phyloP scores from a whole-genome alignment of 306 rosid species.

The Fragaria ananassa region DNA sequence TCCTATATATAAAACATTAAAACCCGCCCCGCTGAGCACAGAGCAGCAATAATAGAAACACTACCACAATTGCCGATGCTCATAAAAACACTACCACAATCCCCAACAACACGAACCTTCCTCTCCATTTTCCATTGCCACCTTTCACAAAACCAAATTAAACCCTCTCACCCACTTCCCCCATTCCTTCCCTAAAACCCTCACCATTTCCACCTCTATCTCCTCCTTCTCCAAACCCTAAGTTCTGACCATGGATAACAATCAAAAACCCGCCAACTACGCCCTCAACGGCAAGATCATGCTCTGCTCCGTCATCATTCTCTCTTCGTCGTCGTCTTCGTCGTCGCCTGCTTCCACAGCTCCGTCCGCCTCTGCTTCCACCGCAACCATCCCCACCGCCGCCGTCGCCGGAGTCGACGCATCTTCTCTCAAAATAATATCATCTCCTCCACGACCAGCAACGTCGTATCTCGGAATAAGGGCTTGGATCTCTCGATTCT shows the following conservation, averaged over 20 bases:
- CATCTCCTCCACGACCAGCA: not conserved
- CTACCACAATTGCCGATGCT: not conserved
- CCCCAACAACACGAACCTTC: not conserved
- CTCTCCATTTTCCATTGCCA: not conserved
- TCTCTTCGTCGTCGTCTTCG: slow-evolving; percentile 32
- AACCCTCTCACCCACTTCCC: not conserved
- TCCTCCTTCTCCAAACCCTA: not conserved
- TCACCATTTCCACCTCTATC: not conserved
- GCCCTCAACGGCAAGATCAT: slow-evolving; percentile 43
- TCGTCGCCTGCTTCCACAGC: slow-evolving; percentile 28
- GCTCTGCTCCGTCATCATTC: slow-evolving; percentile 40
- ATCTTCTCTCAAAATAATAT: not conserved
- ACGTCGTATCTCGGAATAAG: not conserved
- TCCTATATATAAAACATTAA: not conserved
- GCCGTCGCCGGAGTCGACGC: slow-evolving; percentile 18
- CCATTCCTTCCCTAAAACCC: not conserved
- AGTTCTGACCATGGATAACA: not conserved
- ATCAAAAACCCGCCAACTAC: slow-evolving; percentile 14
- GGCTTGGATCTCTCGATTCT: slow-evolving; percentile 37
- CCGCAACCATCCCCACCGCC: not conserved
- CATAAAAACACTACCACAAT: not conserved
- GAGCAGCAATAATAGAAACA: not conserved
- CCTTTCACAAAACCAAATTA: not conserved
- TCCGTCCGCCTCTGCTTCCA: slow-evolving; percentile 21
- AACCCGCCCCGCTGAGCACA: not conserved